Evolutionary conservation across 164 flowering plant genomes (phyloP), one percentile per base, ranked within the genome.

Genomic region (Aristolochia fimbriata): DNA sequence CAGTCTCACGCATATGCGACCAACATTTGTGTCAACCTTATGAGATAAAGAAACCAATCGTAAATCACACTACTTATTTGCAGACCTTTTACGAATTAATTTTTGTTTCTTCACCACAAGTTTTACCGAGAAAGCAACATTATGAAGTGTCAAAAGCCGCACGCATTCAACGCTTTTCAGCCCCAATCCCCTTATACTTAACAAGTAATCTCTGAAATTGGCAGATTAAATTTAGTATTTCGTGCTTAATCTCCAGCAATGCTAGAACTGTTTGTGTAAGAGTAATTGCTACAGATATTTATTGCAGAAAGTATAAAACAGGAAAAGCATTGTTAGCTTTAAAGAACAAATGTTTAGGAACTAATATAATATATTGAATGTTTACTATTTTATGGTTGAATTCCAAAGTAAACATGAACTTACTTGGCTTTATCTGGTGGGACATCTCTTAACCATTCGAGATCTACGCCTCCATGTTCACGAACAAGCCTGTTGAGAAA

Each of bases 401-500:
- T 37, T 6, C 43, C 3, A 49, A 17, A 6, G 19, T 4, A 48
- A 30, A 31, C 9, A 19, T 21, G 27, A 19, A 4, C 89, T 83
- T 85, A 94, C 99, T 91, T 94, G 60, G 96, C 93, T 77, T 87
- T 80, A 74, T 91, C 97, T 16, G 99, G 97, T 48, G 88, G 87
- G 54, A 88, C 78, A 62, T 94, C 96, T 52, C 92, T 80, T 66
- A 94, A 65, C 99, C 99, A 94, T 70, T 94, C 99, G 21, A 94
- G 85, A 67, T 94, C 90, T 55, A 84, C 74, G 79, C 90, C 84
- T 69, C 87, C 96, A 69, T 94, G 96, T 0, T 91, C 96, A 64
- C 63, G 71, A 24, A 84, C 88, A 43, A 94, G 59, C 41, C 96
- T 74, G 73, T 88, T 76, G 19, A 94, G 87, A 46, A 91, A 91